phyloP scores from a whole-genome alignment of 306 rosid species.

The Ceratonia siliqua region DNA sequence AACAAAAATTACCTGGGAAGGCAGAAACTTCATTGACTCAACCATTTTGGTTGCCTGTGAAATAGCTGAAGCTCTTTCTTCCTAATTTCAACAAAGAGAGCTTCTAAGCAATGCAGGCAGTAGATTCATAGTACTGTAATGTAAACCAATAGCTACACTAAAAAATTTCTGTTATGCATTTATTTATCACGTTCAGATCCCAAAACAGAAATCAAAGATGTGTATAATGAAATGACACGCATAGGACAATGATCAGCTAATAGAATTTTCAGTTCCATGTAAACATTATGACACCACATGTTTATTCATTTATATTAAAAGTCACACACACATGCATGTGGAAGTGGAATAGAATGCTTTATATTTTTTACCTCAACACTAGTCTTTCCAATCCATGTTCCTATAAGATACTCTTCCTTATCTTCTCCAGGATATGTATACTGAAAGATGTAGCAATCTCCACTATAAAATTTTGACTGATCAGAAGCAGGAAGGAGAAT shows the following conservation, averaged over 20 bases:
- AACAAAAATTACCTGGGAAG: slow-evolving; percentile 68
- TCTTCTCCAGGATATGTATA: slow-evolving; percentile 85
- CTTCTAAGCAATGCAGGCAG: slow-evolving; percentile 32
- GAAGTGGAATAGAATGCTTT: slow-evolving; percentile 1
- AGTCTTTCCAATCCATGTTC: slow-evolving; percentile 86
- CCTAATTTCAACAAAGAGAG: slow-evolving; percentile 51
- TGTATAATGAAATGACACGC: neutral
- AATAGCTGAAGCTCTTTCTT: slow-evolving; percentile 74
- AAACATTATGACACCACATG: slow-evolving; percentile 21
- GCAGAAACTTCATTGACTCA: slow-evolving; percentile 72
- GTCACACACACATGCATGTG: neutral
- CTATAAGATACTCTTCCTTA: slow-evolving; percentile 77
- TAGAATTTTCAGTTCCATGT: slow-evolving; percentile 15
- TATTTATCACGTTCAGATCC: neutral
- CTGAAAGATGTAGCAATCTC: slow-evolving; percentile 88
- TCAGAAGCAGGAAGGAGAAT: slow-evolving; percentile 68
- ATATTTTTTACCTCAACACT: slow-evolving; percentile 69
- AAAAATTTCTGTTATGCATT: slow-evolving; percentile 3
- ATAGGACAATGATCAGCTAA: slow-evolving; percentile 6
- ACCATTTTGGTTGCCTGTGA: slow-evolving; percentile 77
- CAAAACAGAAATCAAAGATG: neutral
- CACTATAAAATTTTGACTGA: slow-evolving; percentile 82
- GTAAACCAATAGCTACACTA: slow-evolving; percentile 13
- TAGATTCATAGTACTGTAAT: neutral
- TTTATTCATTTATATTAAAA: slow-evolving; percentile 23